Evolutionary conservation across 2,329 filamentous ascomycete genomes (phyloP), one percentile per base, ranked within the genome.

Genomic region (Ceratocystis papillata): DNA sequence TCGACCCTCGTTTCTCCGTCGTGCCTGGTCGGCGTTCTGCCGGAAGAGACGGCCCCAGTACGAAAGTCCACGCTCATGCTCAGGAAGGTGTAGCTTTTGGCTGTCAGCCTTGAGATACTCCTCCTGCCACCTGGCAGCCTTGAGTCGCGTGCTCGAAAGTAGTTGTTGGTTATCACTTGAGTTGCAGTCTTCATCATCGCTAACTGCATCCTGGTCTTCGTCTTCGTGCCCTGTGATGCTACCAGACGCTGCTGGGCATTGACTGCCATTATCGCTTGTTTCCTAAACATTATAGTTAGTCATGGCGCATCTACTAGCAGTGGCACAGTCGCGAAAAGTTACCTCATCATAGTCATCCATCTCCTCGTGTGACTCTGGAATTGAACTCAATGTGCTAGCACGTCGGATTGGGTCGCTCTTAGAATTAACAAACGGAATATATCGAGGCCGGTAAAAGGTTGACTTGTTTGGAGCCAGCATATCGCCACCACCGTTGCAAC

Each of bases 11-110:
- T 65, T 59, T 45, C 63, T 57, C 53, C 53, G 37, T 17, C 63
- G 44, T 33, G 66, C 66, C 30, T 67, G 63, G 15, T 65, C 50
- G 5, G 63, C 57, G 44, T 67, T 67, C 48, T 65, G 63, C 12
- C 63, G 66, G 50, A 67, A 67, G 10, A 67, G 50, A 17, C 66
- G 63, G 22, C 66, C 66, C 66, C 66, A 67, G 63, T 67, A 67
- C 25, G 66, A 67, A 20, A 67, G 60, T 1, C 66, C 66, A 8
- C 66, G 63, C 41, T 67, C 66, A 37, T 67, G 63, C 20, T 67
- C 63, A 5, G 66, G 63, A 46, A 67, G 50, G 8, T 30, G 28
- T 4, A 65, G n/a, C 28, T 63, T 65, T 28, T 22, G 50, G 10
- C n/a, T 30, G 41, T 65, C 44, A 7, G 63, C 63, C 37, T 45